Conservation (phyloP, 2,329 filamentous ascomycete genomes). For the Colletotrichum noveboracense region DNA sequence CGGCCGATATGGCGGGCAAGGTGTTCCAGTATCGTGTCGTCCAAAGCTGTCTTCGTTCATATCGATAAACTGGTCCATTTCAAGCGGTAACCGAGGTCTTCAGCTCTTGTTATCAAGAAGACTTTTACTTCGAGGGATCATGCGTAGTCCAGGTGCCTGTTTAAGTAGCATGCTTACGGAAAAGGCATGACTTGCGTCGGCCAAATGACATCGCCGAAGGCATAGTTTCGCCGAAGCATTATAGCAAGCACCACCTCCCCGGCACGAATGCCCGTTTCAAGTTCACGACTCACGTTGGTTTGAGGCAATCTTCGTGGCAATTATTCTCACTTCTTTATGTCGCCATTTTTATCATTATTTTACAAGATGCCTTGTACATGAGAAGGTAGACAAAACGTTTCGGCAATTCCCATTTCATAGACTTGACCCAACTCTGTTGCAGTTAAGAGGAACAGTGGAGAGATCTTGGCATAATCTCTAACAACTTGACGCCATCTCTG, state of each 20-base stretch:
- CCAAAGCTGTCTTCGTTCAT: not conserved
- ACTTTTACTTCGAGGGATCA: rapidly evolving
- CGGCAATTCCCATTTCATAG: not conserved
- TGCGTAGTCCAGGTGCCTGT: rapidly evolving
- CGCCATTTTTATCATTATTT: not conserved
- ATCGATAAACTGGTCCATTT: not conserved
- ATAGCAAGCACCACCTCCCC: not conserved
- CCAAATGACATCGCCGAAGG: not conserved
- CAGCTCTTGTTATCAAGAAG: not conserved
- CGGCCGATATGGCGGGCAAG: not conserved
- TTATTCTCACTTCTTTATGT: not conserved
- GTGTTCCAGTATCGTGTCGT: rapidly evolving
- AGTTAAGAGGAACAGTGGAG: not conserved
- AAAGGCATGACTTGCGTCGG: not conserved
- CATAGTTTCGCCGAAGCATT: not conserved
- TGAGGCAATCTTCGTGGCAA: not conserved
- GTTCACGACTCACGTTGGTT: no score
- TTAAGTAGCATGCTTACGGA: not conserved
- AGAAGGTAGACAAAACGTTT: not conserved
- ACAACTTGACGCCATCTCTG: not conserved
- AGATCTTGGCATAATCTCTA: not conserved
- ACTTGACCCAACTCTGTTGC: not conserved
- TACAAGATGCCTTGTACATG: not conserved
- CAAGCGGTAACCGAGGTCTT: rapidly evolving
- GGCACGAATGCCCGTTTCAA: rapidly evolving